Base-by-base conservation (phyloP, 2,329 filamentous ascomycete species). In the Plenodomus tracheiphilus region DNA sequence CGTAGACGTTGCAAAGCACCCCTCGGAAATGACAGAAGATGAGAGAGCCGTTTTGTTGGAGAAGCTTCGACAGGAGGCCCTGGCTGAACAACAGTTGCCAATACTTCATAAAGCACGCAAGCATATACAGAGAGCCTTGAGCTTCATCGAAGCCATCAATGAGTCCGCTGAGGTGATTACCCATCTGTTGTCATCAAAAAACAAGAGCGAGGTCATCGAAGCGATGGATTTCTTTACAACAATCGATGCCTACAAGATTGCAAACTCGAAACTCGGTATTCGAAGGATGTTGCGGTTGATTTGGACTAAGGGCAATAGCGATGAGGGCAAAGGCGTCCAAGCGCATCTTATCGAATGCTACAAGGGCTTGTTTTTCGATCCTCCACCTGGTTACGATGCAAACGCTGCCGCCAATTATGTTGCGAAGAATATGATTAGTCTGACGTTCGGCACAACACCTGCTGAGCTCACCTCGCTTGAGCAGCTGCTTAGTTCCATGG, bases 251-350 rank as follows among this genome's bases (percentile, higher is more conserved):
- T 97, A 97, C 80, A 94, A 95, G 71, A 87, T 99, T 49, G 89
- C 97, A 71, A 90, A 94, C 59, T 91, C 95, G 67, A 92, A 96
- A 71, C 77, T 87, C 34, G 94, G 95, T 48, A 97, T 99, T 65
- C 85, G 93, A 50, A 87, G 91, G 48, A 99, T 99, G 94, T 81
- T 99, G 55, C 87, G 93, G 44, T 80, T 99, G 17, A 99, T 99
- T 71, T 99, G 94, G 94, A 99, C 94, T 56, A 99, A 99, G 75
- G 93, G 94, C 61, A 99, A 97, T 75, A 97, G 91, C 64, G 94
- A 99, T 65, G 95, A 99, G 79, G 94, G 95, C 64, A 99, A 97
- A 75, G 94, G 94, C 47, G 92, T 99, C 2, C 95, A 99, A 70
- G 89, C 89, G 2, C 94, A 99, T 73, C 81, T 99, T 22, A 96